Evolutionary conservation across 2,329 filamentous ascomycete species (phyloP).

Genomic region (Cladosporium sp.): DNA sequence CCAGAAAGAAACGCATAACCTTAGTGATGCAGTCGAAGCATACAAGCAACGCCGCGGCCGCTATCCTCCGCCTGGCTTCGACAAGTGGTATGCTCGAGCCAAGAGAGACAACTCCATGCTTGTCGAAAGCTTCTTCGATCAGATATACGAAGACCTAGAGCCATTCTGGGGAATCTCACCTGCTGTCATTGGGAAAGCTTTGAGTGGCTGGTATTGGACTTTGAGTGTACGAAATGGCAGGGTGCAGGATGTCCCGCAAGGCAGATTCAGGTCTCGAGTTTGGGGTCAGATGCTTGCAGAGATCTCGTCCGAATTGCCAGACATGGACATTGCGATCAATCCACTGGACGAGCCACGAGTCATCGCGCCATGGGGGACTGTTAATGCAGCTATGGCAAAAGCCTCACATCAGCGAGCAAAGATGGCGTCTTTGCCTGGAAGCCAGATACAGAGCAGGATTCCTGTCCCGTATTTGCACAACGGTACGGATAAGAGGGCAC

Average conservation of each 20-base stretch:
- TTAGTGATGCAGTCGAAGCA: constrained; percentile 14
- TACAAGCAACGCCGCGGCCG: constrained; percentile 39
- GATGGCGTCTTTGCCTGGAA: neutral
- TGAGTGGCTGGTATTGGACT: constrained; percentile 28
- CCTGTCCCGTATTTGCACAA: no score
- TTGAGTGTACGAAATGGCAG: constrained; percentile 36
- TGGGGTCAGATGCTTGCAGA: constrained; percentile 35
- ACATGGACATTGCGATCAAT: constrained; percentile 56
- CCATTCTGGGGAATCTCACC: constrained; percentile 43
- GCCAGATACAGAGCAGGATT: neutral
- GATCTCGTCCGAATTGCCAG: constrained; percentile 41
- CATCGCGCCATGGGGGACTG: constrained; percentile 52
- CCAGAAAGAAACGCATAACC: neutral
- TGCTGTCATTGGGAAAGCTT: constrained; percentile 32
- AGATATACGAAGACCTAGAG: constrained; percentile 42
- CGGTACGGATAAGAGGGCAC: neutral
- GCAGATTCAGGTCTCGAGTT: neutral
- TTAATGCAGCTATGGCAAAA: constrained; percentile 35
- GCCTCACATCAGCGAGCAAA: neutral
- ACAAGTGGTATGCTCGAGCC: constrained; percentile 41
- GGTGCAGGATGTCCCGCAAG: constrained; percentile 20
- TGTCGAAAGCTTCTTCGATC: constrained; percentile 45
- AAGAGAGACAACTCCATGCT: constrained; percentile 34
- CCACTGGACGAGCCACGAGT: constrained; percentile 53
- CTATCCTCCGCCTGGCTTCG: constrained; percentile 44